Conservation (phyloP, 805 yeast species). For the Wickerhamiella lipophila region DNA sequence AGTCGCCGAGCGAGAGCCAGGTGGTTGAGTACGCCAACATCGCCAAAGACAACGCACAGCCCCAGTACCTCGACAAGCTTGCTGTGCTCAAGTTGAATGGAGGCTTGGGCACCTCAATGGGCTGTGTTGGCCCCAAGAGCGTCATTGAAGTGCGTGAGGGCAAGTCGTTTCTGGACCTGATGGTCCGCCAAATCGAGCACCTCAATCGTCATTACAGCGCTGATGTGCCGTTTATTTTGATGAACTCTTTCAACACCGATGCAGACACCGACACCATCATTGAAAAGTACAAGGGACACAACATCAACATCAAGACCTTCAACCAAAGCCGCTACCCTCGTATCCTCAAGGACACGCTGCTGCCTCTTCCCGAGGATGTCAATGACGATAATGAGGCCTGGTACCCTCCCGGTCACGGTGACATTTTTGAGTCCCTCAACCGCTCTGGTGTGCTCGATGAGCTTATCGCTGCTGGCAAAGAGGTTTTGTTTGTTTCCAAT, state of each 20-base stretch:
- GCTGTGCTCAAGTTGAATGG: conserved; percentile 96
- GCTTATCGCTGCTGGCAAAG: conserved; percentile 85
- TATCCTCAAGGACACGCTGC: conserved; percentile 84
- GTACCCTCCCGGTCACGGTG: conserved; percentile 99
- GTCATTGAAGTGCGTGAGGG: conserved; percentile 98
- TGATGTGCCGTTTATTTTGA: conserved; percentile 88
- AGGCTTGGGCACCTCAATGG: conserved; percentile 98
- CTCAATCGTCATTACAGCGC: conserved; percentile 80
- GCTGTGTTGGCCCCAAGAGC: conserved; percentile 97
- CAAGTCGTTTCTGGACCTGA: conserved; percentile 85
- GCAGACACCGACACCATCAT: conserved; percentile 88
- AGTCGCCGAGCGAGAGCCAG: conserved; percentile 79
- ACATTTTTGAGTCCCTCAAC: conserved; percentile 78
- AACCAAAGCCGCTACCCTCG: conserved; percentile 98
- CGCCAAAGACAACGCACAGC: conserved; percentile 27
- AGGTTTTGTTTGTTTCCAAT: conserved; percentile 85
- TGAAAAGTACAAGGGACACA: conserved; percentile 92
- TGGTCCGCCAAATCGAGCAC: conserved; percentile 94
- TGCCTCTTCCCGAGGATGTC: conserved; percentile 76
- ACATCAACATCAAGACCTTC: conserved; percentile 87
- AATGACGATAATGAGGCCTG: conserved; percentile 73
- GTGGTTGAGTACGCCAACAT: conserved; percentile 66
- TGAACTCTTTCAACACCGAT: conserved; percentile 98
- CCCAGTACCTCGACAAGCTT: conserved; percentile 54
- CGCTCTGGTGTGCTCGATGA: conserved; percentile 86